These are phyloP conservation scores for Neophaeococcomyces mojaviensis DNA, from an alignment of 2,329 filamentous ascomycete genomes.

Conservation along the genomic window DNA sequence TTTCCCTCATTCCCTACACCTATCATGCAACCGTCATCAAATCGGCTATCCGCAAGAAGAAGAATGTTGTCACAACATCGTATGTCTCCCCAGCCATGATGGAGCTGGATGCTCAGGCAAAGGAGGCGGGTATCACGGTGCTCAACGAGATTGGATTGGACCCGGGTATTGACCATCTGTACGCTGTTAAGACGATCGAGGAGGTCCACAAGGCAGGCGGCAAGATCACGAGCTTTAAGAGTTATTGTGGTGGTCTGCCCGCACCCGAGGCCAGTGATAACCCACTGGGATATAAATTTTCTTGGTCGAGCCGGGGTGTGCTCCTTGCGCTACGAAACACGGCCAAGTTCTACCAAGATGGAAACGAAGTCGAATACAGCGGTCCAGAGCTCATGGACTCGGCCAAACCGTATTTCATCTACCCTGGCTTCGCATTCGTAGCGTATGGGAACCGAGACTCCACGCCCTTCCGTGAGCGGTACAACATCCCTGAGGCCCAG, in stretches of 20 bases:
- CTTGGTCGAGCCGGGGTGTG: slow-evolving; percentile 72
- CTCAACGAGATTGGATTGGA: slow-evolving; percentile 88
- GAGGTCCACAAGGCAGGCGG: slow-evolving; percentile 81
- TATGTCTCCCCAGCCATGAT: slow-evolving; percentile 91
- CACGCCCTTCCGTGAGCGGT: slow-evolving; percentile 77
- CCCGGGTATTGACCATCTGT: slow-evolving; percentile 44
- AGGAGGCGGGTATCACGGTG: slow-evolving; percentile 89
- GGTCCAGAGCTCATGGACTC: slow-evolving; percentile 70
- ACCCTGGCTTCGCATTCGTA: slow-evolving; percentile 80
- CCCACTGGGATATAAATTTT: slow-evolving; percentile 90
- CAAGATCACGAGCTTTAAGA: slow-evolving; percentile 74
- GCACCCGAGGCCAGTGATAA: slow-evolving; percentile 57
- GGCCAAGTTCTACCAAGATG: slow-evolving; percentile 76
- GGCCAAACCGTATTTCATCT: slow-evolving; percentile 86
- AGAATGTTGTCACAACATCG: slow-evolving; percentile 89
- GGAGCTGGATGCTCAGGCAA: slow-evolving; percentile 73
- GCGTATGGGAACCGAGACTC: slow-evolving; percentile 91
- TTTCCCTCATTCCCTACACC: slow-evolving; percentile 83
- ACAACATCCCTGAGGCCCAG: slow-evolving; percentile 84
- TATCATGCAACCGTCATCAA: slow-evolving; percentile 87
- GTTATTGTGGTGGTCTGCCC: slow-evolving; percentile 75
- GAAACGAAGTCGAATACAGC: slow-evolving; percentile 61
- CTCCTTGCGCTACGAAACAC: slow-evolving; percentile 78
- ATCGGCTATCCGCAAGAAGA: slow-evolving; percentile 86
- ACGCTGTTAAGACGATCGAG: slow-evolving; percentile 80